Evolutionary conservation across 2,329 filamentous ascomycete species (phyloP), one percentile per base, ranked within the genome.

Genomic region (Fonsecaea nubica): DNA sequence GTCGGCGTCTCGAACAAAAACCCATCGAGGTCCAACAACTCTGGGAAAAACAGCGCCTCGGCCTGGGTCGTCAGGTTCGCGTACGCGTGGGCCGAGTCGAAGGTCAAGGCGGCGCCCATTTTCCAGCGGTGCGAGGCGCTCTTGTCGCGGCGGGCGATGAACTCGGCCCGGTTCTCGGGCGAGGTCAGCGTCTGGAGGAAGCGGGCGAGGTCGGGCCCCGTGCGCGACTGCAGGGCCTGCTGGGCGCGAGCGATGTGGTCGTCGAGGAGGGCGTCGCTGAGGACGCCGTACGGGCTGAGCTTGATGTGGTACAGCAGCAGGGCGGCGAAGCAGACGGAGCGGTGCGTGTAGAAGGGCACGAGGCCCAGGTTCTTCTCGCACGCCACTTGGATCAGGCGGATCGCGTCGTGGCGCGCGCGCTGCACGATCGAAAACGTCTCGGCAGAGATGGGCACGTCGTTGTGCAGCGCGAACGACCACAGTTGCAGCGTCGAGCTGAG

Each of bases 241-340:
- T 53, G 53, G 3, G 64, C 64, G 33, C 58, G 50, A 21, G 56
- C 53, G 21, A 66, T 55, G 12, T 66, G 64, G 33, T 62, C 35
- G 42, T 66, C 64, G 13, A 66, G 54, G 52, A 66, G 40, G 4
- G 62, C 58, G 48, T 66, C 64, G 8, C 42, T 58, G 25, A 25
- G 25, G 36, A 21, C 58, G 8, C 40, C 54, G 42, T 66, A 66
- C 10, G 64, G 53, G 30, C 64, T 53, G 21, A 66, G 58, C 36
- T 66, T 66, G 53, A 66, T 66, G 50, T 53, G 64, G 18, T 48
- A 66, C 25, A 66, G 60, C 9, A 66, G 59, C 32, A 66, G 59
- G 9, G 58, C 64, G 1, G 65, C 65, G 40, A 57, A 67, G 36
- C 61, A 67, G 13, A 67, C 65, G 12, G 65, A 67, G 4, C 65